Percentiles rank a stretch among this genome's conserved stretches.
Evolutionary conservation across 768 basidiomycete species (phyloP).

Genomic region (Tephrocybe sp.): DNA sequence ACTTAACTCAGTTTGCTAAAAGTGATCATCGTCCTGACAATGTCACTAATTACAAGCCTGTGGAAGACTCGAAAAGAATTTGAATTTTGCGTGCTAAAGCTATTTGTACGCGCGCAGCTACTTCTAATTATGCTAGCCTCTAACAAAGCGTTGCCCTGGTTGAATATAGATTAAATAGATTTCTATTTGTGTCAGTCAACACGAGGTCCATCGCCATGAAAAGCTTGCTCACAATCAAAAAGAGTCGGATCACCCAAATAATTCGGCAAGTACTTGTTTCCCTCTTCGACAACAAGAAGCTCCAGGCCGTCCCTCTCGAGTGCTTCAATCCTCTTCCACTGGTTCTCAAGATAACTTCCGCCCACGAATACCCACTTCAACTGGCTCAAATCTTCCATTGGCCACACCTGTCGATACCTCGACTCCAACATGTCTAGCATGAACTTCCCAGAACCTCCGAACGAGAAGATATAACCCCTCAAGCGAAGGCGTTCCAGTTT

Average conservation of each 20-base stretch:
- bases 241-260: background rate
- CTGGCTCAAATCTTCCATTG: background rate
- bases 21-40: too few species aligned
- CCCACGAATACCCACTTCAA: background rate
- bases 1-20: too few species aligned
- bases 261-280: background rate
- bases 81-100: too few species aligned
- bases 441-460: background rate
- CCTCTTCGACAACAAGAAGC: background rate
- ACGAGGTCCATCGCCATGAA: too few species aligned
- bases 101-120: too few species aligned
- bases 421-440: conserved; percentile 9
- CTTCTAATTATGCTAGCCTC: too few species aligned
- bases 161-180: too few species aligned
- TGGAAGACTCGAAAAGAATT: too few species aligned
- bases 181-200: too few species aligned
- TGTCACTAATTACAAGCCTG: too few species aligned
- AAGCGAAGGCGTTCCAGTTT: conserved; percentile 1
- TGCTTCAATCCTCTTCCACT: background rate
- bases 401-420: background rate
- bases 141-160: too few species aligned
- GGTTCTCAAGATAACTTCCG: background rate
- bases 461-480: background rate
- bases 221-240: background rate
- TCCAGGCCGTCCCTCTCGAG: background rate